phyloP scores from a whole-genome alignment of 2,329 filamentous ascomycete genomes.

The Ascocoryne sarcoides region DNA sequence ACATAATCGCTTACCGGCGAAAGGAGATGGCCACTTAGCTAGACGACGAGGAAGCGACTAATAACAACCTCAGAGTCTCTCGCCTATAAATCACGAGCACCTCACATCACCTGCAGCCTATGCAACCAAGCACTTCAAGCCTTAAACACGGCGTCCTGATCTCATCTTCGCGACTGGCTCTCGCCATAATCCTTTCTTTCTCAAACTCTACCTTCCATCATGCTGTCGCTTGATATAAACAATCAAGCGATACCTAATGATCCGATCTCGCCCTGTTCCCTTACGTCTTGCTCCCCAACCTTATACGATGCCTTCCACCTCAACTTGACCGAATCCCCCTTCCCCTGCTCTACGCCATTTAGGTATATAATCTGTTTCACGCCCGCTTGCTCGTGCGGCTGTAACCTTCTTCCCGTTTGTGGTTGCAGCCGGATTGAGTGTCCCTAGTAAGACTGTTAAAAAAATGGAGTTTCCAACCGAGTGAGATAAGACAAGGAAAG shows the following conservation, averaged over 20 bases:
- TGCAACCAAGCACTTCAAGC: too few species aligned
- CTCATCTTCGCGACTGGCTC: too few species aligned
- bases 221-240: too few species aligned
- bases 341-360: slow-evolving; percentile 59
- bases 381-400: slow-evolving; percentile 60
- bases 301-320: slow-evolving; percentile 82
- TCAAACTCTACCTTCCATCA: too few species aligned
- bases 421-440: slow-evolving; percentile 75
- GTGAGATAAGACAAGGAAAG: neutral
- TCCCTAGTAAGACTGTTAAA: slow-evolving; percentile 47
- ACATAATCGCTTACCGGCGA: too few species aligned
- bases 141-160: too few species aligned
- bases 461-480: neutral
- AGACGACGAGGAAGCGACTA: too few species aligned
- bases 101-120: too few species aligned
- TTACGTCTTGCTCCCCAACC: slow-evolving; percentile 54
- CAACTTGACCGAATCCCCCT: slow-evolving; percentile 76
- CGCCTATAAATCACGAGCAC: too few species aligned
- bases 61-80: too few species aligned
- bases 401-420: slow-evolving; percentile 70
- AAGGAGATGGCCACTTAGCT: too few species aligned
- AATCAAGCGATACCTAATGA: slow-evolving; percentile 63
- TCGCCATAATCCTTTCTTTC: too few species aligned
- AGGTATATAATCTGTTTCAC: slow-evolving; percentile 76
- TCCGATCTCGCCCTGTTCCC: slow-evolving; percentile 78